Base-by-base conservation (phyloP, 2,329 filamentous ascomycete species). In the Colletotrichum sp. region DNA sequence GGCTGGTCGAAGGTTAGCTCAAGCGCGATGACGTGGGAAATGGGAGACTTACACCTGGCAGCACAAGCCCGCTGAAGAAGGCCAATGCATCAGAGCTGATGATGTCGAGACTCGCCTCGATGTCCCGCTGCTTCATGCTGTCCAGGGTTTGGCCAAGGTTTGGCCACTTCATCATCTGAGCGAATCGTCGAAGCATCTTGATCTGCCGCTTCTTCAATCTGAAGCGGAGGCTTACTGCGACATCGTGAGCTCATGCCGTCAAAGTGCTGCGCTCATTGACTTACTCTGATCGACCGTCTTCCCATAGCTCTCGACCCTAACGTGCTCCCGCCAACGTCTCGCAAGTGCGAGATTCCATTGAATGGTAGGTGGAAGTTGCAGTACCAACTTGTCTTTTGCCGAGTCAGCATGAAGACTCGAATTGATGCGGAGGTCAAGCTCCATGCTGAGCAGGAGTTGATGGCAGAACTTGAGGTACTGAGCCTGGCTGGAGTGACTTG, bases 341-440 rank as follows among this genome's bases (percentile, higher is more conserved):
- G 94, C 93, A n/a, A 95, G 86, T 2, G 94, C 94, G 55, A 96
- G 83, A 81, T 93, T 91, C 93, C 93, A 95, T 76, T 92, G 91
- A 60, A 96, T 92, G 39, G 90, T 92, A 1, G 93, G 93, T 6
- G 94, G 93, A 30, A 95, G 89, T 80, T 93, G 90, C 30, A 85
- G 84, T 34, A 94, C 85, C 61, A 95, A 86, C 79, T 92, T 92
- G 79, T 92, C 90, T 83, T 93, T 94, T 48, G 91, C 89, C 84
- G 88, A 89, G 30, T 91, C 91, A n/a, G 86, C 85, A 82, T 94
- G 92, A 66, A 89, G 85, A 30, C 85, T 86, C 2, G 90, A 92
- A 79, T 93, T 91, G 79, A 95, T 94, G 52, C 94, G 91, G 73
- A 94, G 83, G 80, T 95, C 92, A 7, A 96, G 87, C 83, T 96